phyloP scores from a whole-genome alignment of 495 filamentous ascomycete species.

The Daldinia vernicosa region DNA sequence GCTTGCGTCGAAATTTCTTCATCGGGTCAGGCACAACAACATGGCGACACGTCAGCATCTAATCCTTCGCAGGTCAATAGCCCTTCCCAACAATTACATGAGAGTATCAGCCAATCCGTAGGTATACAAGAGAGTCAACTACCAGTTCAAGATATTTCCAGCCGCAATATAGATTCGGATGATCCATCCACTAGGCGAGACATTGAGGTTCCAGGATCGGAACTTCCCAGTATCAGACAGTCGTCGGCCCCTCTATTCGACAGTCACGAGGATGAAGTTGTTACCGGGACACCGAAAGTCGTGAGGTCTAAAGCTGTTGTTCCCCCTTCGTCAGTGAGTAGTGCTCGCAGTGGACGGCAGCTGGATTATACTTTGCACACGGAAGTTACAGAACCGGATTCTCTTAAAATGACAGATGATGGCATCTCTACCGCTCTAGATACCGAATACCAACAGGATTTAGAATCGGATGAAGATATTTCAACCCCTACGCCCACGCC shows the following conservation, averaged over 20 bases:
- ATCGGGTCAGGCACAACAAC: conserved; percentile 23
- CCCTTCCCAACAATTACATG: conserved; percentile 45
- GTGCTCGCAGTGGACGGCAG: conserved; percentile 52
- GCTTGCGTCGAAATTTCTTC: conserved; percentile 16
- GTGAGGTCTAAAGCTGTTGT: conserved; percentile 23
- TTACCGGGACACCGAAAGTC: conserved; percentile 37
- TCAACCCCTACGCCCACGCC: conserved; percentile 16
- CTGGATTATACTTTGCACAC: conserved; percentile 47
- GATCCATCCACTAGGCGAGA: conserved; percentile 1
- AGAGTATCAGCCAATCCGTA: conserved; percentile 37
- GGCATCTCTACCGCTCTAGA: conserved; percentile 1
- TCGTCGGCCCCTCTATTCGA: conserved; percentile 33
- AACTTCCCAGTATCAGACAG: conserved; percentile 13
- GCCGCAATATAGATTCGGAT: background rate
- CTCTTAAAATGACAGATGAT: conserved; percentile 37
- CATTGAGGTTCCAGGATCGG: conserved; percentile 15
- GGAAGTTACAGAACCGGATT: conserved; percentile 41
- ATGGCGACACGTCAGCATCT: conserved; percentile 22
- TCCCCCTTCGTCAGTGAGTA: conserved; percentile 46
- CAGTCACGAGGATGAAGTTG: conserved; percentile 28
- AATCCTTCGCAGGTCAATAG: conserved; percentile 40
- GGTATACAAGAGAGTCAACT: conserved; percentile 3
- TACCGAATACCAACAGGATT: background rate
- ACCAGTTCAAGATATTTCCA: conserved; percentile 7
- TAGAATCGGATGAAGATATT: conserved; percentile 16